Evolutionary conservation across 1,139 yeast genomes (phyloP).

Genomic region (Sugiyamaella novakii): DNA sequence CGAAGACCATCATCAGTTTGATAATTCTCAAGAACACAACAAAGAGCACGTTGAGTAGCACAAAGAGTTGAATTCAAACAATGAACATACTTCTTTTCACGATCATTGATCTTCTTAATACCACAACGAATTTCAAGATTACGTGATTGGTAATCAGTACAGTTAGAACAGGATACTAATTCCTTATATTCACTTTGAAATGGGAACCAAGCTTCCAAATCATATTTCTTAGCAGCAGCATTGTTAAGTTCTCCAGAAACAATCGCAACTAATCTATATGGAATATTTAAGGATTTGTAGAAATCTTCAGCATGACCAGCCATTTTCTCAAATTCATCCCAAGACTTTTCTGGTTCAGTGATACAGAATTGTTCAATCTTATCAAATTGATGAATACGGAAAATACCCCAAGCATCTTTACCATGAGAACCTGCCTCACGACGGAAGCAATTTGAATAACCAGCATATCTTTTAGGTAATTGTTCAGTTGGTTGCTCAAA

Average conservation of each 20-base stretch:
- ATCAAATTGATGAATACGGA: constrained; percentile 98
- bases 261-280: constrained; percentile 96
- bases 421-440: constrained; percentile 99
- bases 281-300: constrained; percentile 87
- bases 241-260: constrained; percentile 98
- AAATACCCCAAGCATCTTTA: constrained; percentile 99
- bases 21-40: constrained; percentile 96
- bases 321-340: constrained; percentile 97
- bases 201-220: constrained; percentile 99
- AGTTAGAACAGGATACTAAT: constrained; percentile 96
- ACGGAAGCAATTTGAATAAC: constrained; percentile 97
- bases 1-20: constrained; percentile 95
- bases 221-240: constrained; percentile 98
- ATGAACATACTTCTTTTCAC: constrained; percentile 97
- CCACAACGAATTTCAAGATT: constrained; percentile 99
- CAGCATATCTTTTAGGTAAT: constrained; percentile 91
- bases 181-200: constrained; percentile 98
- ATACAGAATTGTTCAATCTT: constrained; percentile 92
- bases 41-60: constrained; percentile 97
- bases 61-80: constrained; percentile 96
- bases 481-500: constrained; percentile 97
- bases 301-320: constrained; percentile 88
- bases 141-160: constrained; percentile 99
- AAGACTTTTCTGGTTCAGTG: constrained; percentile 97
- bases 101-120: constrained; percentile 91